These are phyloP conservation scores for Elsinoe fawcettii DNA, from an alignment of 2,329 filamentous ascomycete species.

Conservation along the genomic window DNA sequence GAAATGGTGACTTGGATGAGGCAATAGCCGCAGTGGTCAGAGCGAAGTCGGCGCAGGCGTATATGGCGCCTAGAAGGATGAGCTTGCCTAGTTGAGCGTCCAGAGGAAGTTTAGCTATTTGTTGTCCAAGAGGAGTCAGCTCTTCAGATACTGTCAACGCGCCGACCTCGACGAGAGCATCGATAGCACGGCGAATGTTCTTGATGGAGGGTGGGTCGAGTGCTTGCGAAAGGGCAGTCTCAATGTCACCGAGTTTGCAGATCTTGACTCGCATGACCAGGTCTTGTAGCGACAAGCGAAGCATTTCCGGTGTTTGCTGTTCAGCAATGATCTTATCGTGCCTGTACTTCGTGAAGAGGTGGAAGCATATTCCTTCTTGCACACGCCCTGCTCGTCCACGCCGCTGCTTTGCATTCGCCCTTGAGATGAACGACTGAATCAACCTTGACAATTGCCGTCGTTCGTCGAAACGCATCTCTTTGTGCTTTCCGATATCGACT, in stretches of 20 bases:
- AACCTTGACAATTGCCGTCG: conserved; percentile 81
- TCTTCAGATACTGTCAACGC: conserved; percentile 76
- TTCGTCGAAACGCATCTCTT: conserved; percentile 96
- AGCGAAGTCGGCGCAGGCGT: conserved; percentile 84
- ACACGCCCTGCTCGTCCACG: conserved; percentile 91
- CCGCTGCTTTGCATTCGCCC: conserved; percentile 90
- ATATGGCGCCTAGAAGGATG: conserved; percentile 75
- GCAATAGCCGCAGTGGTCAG: conserved; percentile 88
- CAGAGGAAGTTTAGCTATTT: conserved; percentile 79
- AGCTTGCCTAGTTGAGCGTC: conserved; percentile 95
- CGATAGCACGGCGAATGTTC: conserved; percentile 87
- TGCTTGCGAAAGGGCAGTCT: conserved; percentile 78
- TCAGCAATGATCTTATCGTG: conserved; percentile 79
- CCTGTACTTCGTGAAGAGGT: conserved; percentile 83
- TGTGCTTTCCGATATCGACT: conserved; percentile 92
- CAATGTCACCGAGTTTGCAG: conserved; percentile 88
- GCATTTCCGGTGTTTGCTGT: conserved; percentile 93
- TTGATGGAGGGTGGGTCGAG: conserved; percentile 84
- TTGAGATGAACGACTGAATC: conserved; percentile 90
- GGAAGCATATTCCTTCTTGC: conserved; percentile 89
- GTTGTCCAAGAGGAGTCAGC: conserved; percentile 75
- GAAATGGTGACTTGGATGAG: conserved; percentile 89
- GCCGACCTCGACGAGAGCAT: conserved; percentile 86
- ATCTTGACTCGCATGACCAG: conserved; percentile 95
- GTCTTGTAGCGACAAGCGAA: conserved; percentile 87